phyloP scores from a whole-genome alignment of 495 filamentous ascomycete species.

The Lophiotrema nucula region DNA sequence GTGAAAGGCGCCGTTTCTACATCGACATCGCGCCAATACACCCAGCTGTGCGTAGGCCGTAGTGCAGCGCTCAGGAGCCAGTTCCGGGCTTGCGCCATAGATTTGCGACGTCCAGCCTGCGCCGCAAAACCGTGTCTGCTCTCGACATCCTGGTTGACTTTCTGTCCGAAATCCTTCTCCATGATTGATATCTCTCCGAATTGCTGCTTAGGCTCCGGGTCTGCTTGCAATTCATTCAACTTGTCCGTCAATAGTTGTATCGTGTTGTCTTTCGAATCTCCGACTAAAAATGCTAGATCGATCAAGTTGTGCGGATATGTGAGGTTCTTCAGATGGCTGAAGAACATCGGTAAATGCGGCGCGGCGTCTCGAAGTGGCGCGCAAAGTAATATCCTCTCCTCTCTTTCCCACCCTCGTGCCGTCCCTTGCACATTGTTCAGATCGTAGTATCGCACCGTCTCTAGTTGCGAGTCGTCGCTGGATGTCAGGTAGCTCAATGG shows the following conservation, averaged over 20 bases:
- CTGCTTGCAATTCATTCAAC: conserved; percentile 76
- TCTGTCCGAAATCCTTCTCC: conserved; percentile 98
- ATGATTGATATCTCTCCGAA: conserved; percentile 97
- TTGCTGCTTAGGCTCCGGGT: conserved; percentile 70
- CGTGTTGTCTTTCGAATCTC: conserved; percentile 93
- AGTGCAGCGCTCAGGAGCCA: conserved; percentile 94
- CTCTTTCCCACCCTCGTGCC: conserved; percentile 87
- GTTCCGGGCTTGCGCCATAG: conserved; percentile 97
- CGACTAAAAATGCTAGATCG: conserved; percentile 94
- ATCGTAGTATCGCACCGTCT: conserved; percentile 97
- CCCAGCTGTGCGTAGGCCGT: conserved; percentile 95
- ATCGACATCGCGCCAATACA: conserved; percentile 99
- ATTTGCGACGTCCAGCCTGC: conserved; percentile 87
- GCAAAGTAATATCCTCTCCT: conserved; percentile 92
- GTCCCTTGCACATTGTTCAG: conserved; percentile 85
- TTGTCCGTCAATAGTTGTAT: conserved; percentile 69
- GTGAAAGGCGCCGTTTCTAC: conserved; percentile 96
- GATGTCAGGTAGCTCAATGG: conserved; percentile 68
- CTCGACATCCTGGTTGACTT: conserved; percentile 96
- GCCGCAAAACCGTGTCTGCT: conserved; percentile 97
- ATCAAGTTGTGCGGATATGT: conserved; percentile 97
- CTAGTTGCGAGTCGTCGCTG: conserved; percentile 71
- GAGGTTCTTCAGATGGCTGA: conserved; percentile 89
- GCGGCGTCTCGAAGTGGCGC: conserved; percentile 93
- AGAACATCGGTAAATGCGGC: conserved; percentile 96